phyloP scores from a whole-genome alignment of 441 rosid genomes.

The Dalechampia spathulata region DNA sequence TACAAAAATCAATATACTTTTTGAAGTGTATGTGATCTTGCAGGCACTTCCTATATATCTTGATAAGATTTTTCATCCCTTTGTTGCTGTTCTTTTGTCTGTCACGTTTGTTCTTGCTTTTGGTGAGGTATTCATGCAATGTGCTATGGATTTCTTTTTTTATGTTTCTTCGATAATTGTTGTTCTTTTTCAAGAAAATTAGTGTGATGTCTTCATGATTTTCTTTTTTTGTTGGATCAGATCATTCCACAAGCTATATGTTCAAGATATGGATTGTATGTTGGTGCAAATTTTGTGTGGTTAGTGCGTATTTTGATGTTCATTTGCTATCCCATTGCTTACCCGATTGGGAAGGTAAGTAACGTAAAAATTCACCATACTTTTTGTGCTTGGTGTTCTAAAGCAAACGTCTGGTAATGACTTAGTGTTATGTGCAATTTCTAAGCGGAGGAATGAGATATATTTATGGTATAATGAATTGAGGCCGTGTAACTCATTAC shows the following conservation, averaged over 20 bases:
- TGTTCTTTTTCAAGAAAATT: too few relatives aligned
- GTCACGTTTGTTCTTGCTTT: slow-evolving; percentile 81
- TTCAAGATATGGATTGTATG: slow-evolving; percentile 82
- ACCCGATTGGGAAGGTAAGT: slow-evolving; percentile 80
- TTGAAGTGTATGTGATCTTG: not conserved
- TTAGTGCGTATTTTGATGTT: slow-evolving; percentile 77
- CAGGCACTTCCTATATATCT: slow-evolving; percentile 92
- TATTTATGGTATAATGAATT: not conserved
- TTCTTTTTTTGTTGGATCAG: slow-evolving; percentile 25
- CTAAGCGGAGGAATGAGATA: too few relatives aligned
- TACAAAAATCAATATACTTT: not conserved
- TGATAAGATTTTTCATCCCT: slow-evolving; percentile 81
- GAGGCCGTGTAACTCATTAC: not conserved
- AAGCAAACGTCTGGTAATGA: not conserved
- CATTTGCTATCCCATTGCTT: slow-evolving; percentile 85
- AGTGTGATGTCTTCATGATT: too few relatives aligned
- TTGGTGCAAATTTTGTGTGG: slow-evolving; percentile 83
- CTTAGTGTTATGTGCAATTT: not conserved
- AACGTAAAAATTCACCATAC: not conserved
- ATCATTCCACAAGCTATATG: slow-evolving; percentile 95
- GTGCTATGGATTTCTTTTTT: not conserved
- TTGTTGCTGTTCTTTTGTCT: slow-evolving; percentile 73
- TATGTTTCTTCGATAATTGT: not conserved
- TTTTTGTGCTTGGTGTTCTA: not conserved
- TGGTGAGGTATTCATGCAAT: slow-evolving; percentile 71